Percentiles rank a stretch among this genome's conserved stretches.
These are phyloP conservation scores for Kuraishia hungarica DNA, from an alignment of 805 yeast genomes.

Conservation along the genomic window DNA sequence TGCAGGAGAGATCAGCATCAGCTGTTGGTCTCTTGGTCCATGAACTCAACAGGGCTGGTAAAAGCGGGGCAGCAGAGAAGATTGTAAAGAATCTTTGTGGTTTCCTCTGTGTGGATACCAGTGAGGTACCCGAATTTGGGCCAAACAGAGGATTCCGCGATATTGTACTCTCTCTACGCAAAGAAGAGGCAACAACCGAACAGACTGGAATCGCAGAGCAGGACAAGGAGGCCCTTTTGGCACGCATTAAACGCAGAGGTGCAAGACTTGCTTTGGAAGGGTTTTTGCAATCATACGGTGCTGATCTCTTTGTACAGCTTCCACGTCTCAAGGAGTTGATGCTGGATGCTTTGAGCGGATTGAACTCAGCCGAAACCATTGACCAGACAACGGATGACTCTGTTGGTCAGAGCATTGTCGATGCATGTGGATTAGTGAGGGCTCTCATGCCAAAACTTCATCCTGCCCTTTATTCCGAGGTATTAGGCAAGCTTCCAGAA, in stretches of 20 bases:
- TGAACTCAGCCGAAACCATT: constrained; percentile 13
- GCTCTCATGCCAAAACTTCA: constrained; percentile 62
- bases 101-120: constrained; percentile 88
- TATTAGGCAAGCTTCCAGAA: constrained; percentile 45
- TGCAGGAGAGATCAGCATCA: constrained; percentile 66
- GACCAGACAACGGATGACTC: constrained; percentile 29
- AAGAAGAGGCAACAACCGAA: constrained; percentile 64
- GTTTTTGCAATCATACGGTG: constrained; percentile 45
- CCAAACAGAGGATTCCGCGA: constrained; percentile 49
- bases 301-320: constrained; percentile 44
- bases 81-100: constrained; percentile 87
- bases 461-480: constrained; percentile 34
- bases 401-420: constrained; percentile 75
- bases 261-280: constrained; percentile 62
- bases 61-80: constrained; percentile 76
- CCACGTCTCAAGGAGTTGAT: constrained; percentile 61
- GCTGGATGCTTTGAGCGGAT: constrained; percentile 49
- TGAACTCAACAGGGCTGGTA: constrained; percentile 47
- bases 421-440: constrained; percentile 74
- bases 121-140: constrained; percentile 88
- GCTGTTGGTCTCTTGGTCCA: constrained; percentile 58
- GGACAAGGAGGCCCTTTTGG: constrained; percentile 60
- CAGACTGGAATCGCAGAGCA: constrained; percentile 52
- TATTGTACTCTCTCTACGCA: constrained; percentile 62
- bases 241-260: constrained; percentile 78